Base-by-base conservation (phyloP, 768 basidiomycete species). In the Nevesoporus exiguus region DNA sequence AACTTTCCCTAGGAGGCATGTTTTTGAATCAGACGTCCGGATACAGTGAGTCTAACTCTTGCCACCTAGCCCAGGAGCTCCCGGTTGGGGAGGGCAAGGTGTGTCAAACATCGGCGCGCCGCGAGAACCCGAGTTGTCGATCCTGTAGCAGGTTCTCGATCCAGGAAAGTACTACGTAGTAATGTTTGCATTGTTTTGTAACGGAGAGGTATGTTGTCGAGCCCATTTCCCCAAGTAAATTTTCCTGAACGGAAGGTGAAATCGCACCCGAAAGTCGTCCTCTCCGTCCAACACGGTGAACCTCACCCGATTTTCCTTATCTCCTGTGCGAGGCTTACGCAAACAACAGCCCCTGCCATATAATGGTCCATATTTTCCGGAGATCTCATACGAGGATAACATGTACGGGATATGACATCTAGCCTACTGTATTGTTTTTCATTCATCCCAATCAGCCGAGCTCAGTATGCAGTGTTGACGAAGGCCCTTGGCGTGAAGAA, bases 221-320 rank as follows among this genome's bases (percentile, higher is more conserved):
- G 14, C n/a, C 17, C 14, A 19, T 6, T 42, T n/a, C 21, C 29
- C 33, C 1, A 22, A 21, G 3, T 29, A n/a, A n/a, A 5, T 29
- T 29, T 29, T 29, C 8, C 8, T 29, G 8, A 29, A 29, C 8
- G 8, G 8, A 29, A 8, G 27, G 27, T 22, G 15, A 47, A n/a
- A 29, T 29, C 27, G 27, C 8, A 29, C 8, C 8, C 27, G 27
- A 29, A 29, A 60, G 80, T 83, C 82, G 0, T 83, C 82, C 19
- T 83, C 82, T 34, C 81, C 82, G 27, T 83, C 82, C 0, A 83
- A 82, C 63, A 83, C 82, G 54, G 81, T 82, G 55, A 64, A 58
- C 27, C n/a, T n/a, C n/a, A n/a, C n/a, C n/a, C n/a, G 27, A 33
- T 11, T 33, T 33, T 14, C 33, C 33, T 33, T 11, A 11, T 33